Evolutionary conservation across 1,284 basidiomycete genomes (phyloP), one percentile per base, ranked within the genome.

Genomic region (Cryptococcus floricola): DNA sequence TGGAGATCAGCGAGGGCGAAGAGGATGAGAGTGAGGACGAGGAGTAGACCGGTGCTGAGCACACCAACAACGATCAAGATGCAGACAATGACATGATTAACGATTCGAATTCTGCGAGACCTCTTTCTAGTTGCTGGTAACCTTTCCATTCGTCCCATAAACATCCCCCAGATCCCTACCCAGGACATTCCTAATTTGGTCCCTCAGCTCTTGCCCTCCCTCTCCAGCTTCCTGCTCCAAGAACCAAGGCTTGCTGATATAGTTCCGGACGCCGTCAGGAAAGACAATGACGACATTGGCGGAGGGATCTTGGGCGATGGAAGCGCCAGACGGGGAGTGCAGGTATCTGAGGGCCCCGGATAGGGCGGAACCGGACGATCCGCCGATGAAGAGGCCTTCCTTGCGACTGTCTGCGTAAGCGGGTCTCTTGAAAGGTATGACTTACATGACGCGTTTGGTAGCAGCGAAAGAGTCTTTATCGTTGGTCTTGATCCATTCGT

Each of bases 191-290:
- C 49, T 57, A 25, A 71, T 71, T 38, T 57, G 48, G 7, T 42
- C 41, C n/a, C 61, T 48, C 42, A 71, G 39, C 27, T 54, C 54
- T 38, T 54, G 44, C 9, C 37, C 44, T 39, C 52, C 43, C 12
- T 38, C 51, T 6, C 54, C 58, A 25, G 60, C 56, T 25, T 60
- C 53, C 18, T 59, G 57, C n/a, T 63, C 63, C 16, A 77, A 59
- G 67, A 77, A 76, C 75, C 75, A 77, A 12, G 66, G 62, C 60
- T 95, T 96, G 78, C 88, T 90, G 84, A 98, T 95, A 76, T 98
- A 98, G 76, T 98, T 98, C 59, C 94, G 84, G 56, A 97, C 86
- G 3, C 91, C 90, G 71, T 98, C 95, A 27, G 95, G 85, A 43
- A 96, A 78, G 41, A 98, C 69, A 4, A 98, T 81, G 0, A 98